Percentiles rank a stretch among this genome's conserved stretches.
Conservation (phyloP, 129 eudicot species). For the Solidago caesia region DNA sequence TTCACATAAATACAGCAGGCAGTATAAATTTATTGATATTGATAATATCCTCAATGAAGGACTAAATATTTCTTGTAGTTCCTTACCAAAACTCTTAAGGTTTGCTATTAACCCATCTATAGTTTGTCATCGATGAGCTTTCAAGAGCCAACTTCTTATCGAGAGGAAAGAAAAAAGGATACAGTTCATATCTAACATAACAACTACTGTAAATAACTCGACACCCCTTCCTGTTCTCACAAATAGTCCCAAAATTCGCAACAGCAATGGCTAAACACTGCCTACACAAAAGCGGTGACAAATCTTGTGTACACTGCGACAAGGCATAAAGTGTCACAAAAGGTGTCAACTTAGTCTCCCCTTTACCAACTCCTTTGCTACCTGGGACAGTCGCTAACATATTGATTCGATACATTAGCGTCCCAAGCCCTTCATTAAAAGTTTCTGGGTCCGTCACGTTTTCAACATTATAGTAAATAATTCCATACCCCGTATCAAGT, state of each 20-base stretch:
- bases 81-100: conserved; percentile 27
- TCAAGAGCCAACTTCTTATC: conserved; percentile 30
- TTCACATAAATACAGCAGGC: neutral
- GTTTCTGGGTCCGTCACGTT: conserved; percentile 54
- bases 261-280: conserved; percentile 66
- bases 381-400: conserved; percentile 39
- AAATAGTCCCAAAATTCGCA: conserved; percentile 39
- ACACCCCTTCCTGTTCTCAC: conserved; percentile 58
- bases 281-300: conserved; percentile 49
- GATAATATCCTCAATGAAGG: neutral
- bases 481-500: conserved; percentile 53
- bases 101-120: conserved; percentile 24
- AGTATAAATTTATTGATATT: conserved; percentile 15
- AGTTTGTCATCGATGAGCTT: conserved; percentile 28
- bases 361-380: conserved; percentile 57
- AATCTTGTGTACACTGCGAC: conserved; percentile 65
- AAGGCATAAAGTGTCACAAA: conserved; percentile 60
- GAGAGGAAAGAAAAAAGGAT: conserved; percentile 61
- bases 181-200: conserved; percentile 56
- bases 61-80: neutral
- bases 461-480: conserved; percentile 40
- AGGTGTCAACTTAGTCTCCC: conserved; percentile 37
- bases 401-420: conserved; percentile 37
- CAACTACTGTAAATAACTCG: conserved; percentile 65
- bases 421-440: conserved; percentile 51